Conservation (phyloP, 768 basidiomycete genomes). For the Candolleomyces aberdarensis region DNA sequence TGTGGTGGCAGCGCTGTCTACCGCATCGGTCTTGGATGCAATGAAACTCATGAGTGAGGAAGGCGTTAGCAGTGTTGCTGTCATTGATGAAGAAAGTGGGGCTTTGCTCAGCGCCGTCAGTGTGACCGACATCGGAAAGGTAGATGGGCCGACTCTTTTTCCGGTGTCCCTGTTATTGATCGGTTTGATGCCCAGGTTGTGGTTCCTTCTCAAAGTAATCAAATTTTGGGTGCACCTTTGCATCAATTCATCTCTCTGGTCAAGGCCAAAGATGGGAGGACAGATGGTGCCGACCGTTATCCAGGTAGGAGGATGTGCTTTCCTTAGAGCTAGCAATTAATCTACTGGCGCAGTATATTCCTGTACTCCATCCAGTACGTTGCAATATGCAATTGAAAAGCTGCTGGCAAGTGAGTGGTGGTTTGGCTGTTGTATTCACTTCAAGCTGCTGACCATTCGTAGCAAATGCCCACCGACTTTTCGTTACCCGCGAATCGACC, state of each 20-base stretch:
- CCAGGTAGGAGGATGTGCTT: constrained; percentile 46
- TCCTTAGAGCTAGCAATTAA: constrained; percentile 2
- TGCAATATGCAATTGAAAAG: constrained; percentile 75
- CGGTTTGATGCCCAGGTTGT: constrained; percentile 49
- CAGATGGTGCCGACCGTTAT: constrained; percentile 75
- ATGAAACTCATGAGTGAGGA: constrained; percentile 86
- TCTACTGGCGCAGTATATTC: constrained; percentile 57
- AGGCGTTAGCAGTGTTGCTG: constrained; percentile 81
- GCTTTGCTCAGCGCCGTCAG: constrained; percentile 71
- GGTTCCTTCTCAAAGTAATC: constrained; percentile 77
- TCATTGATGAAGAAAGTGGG: constrained; percentile 63
- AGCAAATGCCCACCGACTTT: constrained; percentile 81
- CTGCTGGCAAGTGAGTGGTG: constrained; percentile 67
- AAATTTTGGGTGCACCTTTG: constrained; percentile 66
- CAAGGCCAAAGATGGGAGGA: constrained; percentile 73
- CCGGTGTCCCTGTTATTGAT: not conserved
- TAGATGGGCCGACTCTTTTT: constrained; percentile 20
- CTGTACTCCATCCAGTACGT: constrained; percentile 58
- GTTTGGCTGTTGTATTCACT: not conserved
- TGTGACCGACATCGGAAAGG: constrained; percentile 81
- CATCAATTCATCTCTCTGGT: constrained; percentile 68
- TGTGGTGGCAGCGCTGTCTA: constrained; percentile 61
- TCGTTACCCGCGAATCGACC: constrained; percentile 65
- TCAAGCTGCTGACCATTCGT: not conserved
- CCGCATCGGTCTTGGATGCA: constrained; percentile 67